Evolutionary conservation across 148 eudicot species (phyloP).

Genomic region (Mesembryanthemum crystallinum): DNA sequence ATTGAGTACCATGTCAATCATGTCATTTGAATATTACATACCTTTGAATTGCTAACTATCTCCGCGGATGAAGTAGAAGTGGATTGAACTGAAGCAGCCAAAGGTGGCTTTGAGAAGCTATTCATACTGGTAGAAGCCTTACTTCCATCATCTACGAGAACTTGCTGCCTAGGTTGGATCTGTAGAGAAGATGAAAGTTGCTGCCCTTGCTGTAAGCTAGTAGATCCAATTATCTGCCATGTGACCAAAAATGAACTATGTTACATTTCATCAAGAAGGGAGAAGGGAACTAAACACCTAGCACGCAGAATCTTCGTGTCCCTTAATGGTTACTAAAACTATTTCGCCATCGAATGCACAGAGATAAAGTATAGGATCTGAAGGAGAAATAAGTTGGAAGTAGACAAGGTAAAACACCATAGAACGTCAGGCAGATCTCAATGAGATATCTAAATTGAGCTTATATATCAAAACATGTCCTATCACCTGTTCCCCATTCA

Average conservation of each 20-base stretch:
- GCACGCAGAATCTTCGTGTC: too few species aligned
- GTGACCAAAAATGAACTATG: not conserved
- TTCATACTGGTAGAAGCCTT: constrained; percentile 44
- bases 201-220: constrained; percentile 37
- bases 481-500: not conserved
- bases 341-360: too few species aligned
- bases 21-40: constrained; percentile 15
- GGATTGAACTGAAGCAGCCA: constrained; percentile 44
- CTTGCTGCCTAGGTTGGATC: constrained; percentile 46
- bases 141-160: constrained; percentile 51
- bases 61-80: constrained; percentile 41
- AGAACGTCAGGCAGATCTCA: not conserved
- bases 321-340: too few species aligned
- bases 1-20: not conserved
- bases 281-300: not conserved
- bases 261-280: not conserved
- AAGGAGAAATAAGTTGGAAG: not conserved
- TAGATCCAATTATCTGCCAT: constrained; percentile 46
- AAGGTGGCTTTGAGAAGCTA: constrained; percentile 48
- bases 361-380: not conserved
- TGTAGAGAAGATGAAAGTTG: constrained; percentile 54
- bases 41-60: constrained; percentile 49
- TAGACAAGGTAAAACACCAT: not conserved
- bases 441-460: not conserved
- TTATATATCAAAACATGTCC: not conserved